phyloP scores from a whole-genome alignment of 1,139 yeast species.

The Blastobotrys aristatus region DNA sequence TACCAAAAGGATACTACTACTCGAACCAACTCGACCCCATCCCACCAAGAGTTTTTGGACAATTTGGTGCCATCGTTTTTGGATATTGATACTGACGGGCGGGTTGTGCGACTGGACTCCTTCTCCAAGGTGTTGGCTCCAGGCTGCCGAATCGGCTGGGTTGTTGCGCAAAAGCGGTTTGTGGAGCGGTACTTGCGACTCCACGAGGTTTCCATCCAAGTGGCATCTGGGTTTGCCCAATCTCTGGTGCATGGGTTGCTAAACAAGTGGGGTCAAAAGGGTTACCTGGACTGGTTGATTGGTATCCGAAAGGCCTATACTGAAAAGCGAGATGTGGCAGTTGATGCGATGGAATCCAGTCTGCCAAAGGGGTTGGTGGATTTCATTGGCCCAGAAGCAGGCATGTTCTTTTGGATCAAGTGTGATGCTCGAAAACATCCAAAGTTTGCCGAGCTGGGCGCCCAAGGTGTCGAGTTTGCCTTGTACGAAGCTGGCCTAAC shows the following conservation, averaged over 20 bases:
- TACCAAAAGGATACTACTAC: slow-evolving; percentile 41
- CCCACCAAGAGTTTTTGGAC: slow-evolving; percentile 49
- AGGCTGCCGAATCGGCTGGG: slow-evolving; percentile 88
- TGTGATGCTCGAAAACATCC: slow-evolving; percentile 81
- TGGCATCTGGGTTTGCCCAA: slow-evolving; percentile 79
- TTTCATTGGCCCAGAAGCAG: slow-evolving; percentile 76
- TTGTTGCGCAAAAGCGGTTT: slow-evolving; percentile 64
- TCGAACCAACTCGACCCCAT: slow-evolving; percentile 22
- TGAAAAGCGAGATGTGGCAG: slow-evolving; percentile 68
- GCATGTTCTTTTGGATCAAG: slow-evolving; percentile 83
- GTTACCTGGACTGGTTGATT: slow-evolving; percentile 83
- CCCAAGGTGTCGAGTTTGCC: slow-evolving; percentile 53
- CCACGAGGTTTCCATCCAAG: slow-evolving; percentile 79
- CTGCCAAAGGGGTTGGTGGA: slow-evolving; percentile 55
- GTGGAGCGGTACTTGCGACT: slow-evolving; percentile 66
- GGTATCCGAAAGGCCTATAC: slow-evolving; percentile 80
- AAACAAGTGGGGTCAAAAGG: slow-evolving; percentile 68
- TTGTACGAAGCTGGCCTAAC: slow-evolving; percentile 61
- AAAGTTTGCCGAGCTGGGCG: slow-evolving; percentile 65
- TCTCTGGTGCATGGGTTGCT: slow-evolving; percentile 58
- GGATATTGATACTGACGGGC: slow-evolving; percentile 77
- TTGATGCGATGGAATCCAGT: slow-evolving; percentile 57
- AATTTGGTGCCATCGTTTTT: slow-evolving; percentile 75
- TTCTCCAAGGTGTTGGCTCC: slow-evolving; percentile 93
- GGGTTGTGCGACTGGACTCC: slow-evolving; percentile 87